Evolutionary conservation across 805 yeast species (phyloP), one percentile per base, ranked within the genome.

Genomic region (Yarrowia sp.): DNA sequence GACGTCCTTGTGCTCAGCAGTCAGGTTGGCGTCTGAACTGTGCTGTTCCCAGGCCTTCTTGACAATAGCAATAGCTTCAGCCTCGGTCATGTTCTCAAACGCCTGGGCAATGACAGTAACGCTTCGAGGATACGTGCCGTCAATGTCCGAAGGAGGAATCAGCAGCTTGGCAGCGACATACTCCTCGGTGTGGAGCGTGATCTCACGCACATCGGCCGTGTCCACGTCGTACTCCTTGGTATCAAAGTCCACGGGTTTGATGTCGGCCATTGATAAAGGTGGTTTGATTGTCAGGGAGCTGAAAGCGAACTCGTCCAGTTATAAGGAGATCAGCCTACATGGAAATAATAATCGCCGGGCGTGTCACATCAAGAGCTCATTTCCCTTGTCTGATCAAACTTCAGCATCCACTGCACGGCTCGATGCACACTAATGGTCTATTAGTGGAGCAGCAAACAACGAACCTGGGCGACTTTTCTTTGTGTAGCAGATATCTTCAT

Each of bases 11-110:
- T 79, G 81, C 7, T 72, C 75, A 1, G 69, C 71, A 8, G 84
- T 82, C 69, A 85, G 79, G 72, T 84, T 85, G 43, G 81, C 81
- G 72, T 86, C 89, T 59, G 79, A 82, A 2, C 71, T 72, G 71
- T 84, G 86, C 12, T 81, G 79, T 0, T 72, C 78, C 3, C 81
- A 70, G 5, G 84, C 81, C 16, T 78, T 76, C 38, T 75, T 72
- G 53, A 86, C 74, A 43, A 84, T 79, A 8, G 76, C 76, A 0
- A 80, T 42, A 0, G 86, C 81, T 41, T 83, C 84, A 1, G 78
- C 80, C 15, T 72, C 72, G 2, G 79, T 63, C 72, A 82, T 71
- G 45, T 72, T 72, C 35, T 76, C 79, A 58, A 81, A 78, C 70
- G 80, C 82, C 35, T 79, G 81, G 68, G 82, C 75, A 78, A 84